Base-by-base conservation (phyloP, 2,329 filamentous ascomycete species). In the Colletotrichum abscissum region DNA sequence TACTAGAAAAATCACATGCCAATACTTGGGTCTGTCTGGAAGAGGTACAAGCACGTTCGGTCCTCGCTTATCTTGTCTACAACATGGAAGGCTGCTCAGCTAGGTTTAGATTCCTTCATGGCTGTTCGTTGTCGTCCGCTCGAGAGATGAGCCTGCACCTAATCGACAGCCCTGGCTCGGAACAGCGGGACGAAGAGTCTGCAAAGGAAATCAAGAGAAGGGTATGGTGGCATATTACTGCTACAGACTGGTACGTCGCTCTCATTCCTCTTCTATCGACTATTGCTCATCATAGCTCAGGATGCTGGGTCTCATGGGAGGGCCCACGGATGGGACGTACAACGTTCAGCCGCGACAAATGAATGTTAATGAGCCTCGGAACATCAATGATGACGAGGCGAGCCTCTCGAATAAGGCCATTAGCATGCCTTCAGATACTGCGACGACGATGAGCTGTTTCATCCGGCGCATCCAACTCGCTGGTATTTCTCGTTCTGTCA, bases 141-240 rank as follows among this genome's bases (percentile, higher is more conserved):
- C 79, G 80, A 26, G 82, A 83, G 55, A 77, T 85, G 6, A 78
- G 78, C 4, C 57, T 86, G 4, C 84, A 86, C 74, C 77, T 84
- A 8, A 74, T 85, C 0, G 85, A 86, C 62, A 78, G 82, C n/a
- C 76, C 80, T 2, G 74, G 76, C 4, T 74, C 76, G 7, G 75
- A 75, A 1, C 76, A 77, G 3, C 46, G 71, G 22, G 76, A 79
- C 8, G 79, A 78, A 22, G 69, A 73, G 24, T 73, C 74, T 3
- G 79, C 78, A 42, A 77, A 75, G 5, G 85, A 86, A 67, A 79
- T 83, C 49, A 84, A 82, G 54, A 78, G 85, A 22, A 79, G 85
- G 58, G 75, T 85, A 4, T 86, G 85, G 85, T 86, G 85, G 84
- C 84, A 85, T 73, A 77, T 86, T 6, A 80, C 80, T 11, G 77